Base-by-base conservation (phyloP, 2,329 filamentous ascomycete genomes). In the Helotiales sp. region DNA sequence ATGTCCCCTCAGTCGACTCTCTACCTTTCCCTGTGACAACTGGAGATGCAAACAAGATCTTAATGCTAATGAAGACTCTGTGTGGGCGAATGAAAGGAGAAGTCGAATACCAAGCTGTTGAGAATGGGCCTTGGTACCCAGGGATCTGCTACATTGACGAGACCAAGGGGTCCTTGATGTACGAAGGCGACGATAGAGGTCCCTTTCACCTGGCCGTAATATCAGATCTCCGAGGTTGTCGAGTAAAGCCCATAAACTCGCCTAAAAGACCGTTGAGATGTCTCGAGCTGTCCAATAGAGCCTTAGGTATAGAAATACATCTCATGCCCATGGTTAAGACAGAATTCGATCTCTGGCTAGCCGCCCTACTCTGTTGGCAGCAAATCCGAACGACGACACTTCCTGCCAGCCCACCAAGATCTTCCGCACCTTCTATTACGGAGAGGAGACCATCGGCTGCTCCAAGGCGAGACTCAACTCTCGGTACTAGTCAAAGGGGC, bases 111-210 rank as follows among this genome's bases (percentile, higher is more conserved):
- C 87, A 91, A 73, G 83, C 83, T 50, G 87, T 88, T 43, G 82
- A 84, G 15, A 81, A 82, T 26, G 87, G 85, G 17, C 82, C 85
- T 0, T 96, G 92, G 92, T 84, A 85, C 65, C 79, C 83, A 37
- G 91, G 91, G n/a, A 86, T 90, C 69, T 91, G 90, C 76, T 93
- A 89, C 75, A 92, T 96, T 69, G 90, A 94, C 69, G 90, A 93
- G 66, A 89, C 92, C 55, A 87, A 86, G 66, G 92, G 91, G 2
- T 89, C 88, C 71, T 80, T 96, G 69, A 89, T 94, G 81, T 91
- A 91, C 74, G 90, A 93, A 77, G 86, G 89, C 2, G 89, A 89
- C 66, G 89, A 89, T 64, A 87, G 85, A 71, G 86, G 85, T 6
- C 85, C 85, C 2, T 89, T 89, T 68, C 87, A 91, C 75, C 83